Conservation (phyloP, 2,329 filamentous ascomycete genomes). For the Penicillium occitanis region DNA sequence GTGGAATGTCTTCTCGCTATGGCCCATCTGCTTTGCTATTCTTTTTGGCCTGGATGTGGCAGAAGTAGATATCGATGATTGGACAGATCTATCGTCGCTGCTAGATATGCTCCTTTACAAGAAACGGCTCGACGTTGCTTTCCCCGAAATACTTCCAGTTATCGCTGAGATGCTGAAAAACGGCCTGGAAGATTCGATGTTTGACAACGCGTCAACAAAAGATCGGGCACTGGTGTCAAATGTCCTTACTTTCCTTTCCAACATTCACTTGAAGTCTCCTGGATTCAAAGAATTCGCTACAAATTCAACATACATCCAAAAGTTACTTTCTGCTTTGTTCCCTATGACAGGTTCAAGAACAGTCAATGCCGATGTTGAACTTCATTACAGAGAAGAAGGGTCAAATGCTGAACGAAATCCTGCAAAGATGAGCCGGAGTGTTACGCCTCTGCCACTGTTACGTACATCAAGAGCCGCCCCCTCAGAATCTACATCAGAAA, state of each 20-base stretch:
- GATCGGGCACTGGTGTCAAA: constrained; percentile 70
- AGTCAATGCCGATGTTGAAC: constrained; percentile 78
- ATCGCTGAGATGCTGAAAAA: constrained; percentile 85
- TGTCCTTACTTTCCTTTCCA: constrained; percentile 74
- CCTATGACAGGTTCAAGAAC: constrained; percentile 84
- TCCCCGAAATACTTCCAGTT: constrained; percentile 75
- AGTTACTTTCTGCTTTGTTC: constrained; percentile 77
- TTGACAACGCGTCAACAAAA: constrained; percentile 59
- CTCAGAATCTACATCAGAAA: constrained; percentile 41
- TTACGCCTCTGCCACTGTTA: constrained; percentile 66
- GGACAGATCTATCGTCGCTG: constrained; percentile 73
- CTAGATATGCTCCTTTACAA: constrained; percentile 65
- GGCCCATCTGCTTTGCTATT: constrained; percentile 85
- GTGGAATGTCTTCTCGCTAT: constrained; percentile 83
- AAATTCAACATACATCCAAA: constrained; percentile 75
- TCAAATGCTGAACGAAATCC: constrained; percentile 84
- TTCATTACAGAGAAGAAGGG: constrained; percentile 77
- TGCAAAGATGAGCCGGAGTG: constrained; percentile 76
- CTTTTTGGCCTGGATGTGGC: constrained; percentile 82
- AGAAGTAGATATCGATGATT: constrained; percentile 68
- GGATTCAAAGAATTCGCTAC: constrained; percentile 81
- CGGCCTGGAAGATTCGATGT: constrained; percentile 66
- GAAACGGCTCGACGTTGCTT: constrained; percentile 64
- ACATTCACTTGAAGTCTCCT: constrained; percentile 72
- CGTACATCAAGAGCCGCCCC: constrained; percentile 65